phyloP scores from a whole-genome alignment of 2,329 filamentous ascomycete genomes.

The Stromatinia cepivora region DNA sequence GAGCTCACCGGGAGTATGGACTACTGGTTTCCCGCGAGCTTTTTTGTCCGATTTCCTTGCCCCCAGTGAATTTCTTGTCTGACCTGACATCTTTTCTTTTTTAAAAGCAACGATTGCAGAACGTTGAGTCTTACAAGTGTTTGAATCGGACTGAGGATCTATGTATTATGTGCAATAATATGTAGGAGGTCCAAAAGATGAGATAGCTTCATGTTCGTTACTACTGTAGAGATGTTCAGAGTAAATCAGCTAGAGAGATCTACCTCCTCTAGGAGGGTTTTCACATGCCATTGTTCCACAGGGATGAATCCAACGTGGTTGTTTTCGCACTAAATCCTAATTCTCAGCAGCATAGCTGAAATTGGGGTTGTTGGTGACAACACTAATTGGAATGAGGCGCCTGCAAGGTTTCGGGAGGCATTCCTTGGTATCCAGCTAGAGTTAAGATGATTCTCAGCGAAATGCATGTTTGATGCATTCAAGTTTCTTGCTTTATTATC shows the following conservation, averaged over 20 bases:
- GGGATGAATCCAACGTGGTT: not conserved
- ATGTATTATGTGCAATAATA: no score
- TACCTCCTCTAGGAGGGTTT: no score
- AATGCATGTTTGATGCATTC: not conserved
- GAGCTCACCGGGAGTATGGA: not conserved
- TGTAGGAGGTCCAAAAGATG: no score
- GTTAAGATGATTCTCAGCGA: not conserved
- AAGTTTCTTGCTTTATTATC: not conserved
- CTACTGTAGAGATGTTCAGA: no score
- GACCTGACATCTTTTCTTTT: no score
- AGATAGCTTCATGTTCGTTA: no score
- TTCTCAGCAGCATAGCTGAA: not conserved
- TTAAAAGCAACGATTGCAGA: no score
- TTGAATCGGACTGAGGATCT: no score
- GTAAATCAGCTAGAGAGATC: no score
- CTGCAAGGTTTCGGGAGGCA: constrained; percentile 2
- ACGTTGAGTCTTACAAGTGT: not conserved
- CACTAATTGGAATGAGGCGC: constrained; percentile 5
- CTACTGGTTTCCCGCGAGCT: not conserved
- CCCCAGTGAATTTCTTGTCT: no score
- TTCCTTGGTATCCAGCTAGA: not conserved
- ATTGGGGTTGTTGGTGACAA: not conserved
- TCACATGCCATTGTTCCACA: no score
- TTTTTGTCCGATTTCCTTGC: not conserved
- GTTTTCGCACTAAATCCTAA: not conserved